Evolutionary conservation across 345 rosid species (phyloP), one percentile per base, ranked within the genome.

Genomic region (Eucalyptus regnans): DNA sequence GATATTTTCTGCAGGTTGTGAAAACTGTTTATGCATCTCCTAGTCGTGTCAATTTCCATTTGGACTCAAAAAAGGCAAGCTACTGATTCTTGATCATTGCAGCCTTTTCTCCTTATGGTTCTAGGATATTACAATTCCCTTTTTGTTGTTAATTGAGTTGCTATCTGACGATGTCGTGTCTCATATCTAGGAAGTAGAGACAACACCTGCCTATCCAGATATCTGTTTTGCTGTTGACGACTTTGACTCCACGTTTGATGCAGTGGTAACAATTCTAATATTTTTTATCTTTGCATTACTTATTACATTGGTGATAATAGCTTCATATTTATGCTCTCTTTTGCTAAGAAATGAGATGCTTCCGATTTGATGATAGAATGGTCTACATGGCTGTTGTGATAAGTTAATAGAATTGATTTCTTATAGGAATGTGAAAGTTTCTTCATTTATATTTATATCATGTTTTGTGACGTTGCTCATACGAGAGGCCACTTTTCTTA

Each of bases 21-120:
- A 98, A 98, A 93, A 97, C 96, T 87, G 99, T 96, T 87, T 98
- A 97, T 92, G 99, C 99, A 87, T 98, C 99, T 89, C 99, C 99
- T 60, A 98, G 96, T 92, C 97, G 98, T 54, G 95, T 98, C 89
- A 92, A 95, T 93, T 97, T 96, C 93, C 99, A 96, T 86, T 93
- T 98, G 94, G 99, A 96, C 91, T 93, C 98, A 80, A 95, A 96
- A 91, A 98, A 97, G 99, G 99, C 88, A 93, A 91, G 95, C 89
- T 87, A 86, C 76, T 86, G 66, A n/a, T 88, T 90, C 87, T 31
- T 88, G 62, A 43, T 29, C 23, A 46, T 46, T 33, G 86, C 71
- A 25, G 90, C 37, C 13, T 84, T 33, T 68, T 62, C 88, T 87
- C 48, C 84, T 76, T 20, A 41, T 76, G 15, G 48, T 43, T 41